A percentile compares a stretch with the other conserved stretches of the same genome.
These are phyloP conservation scores for Narthecium ossifragum DNA, from an alignment of 106 monocot genomes.

Conservation along the genomic window DNA sequence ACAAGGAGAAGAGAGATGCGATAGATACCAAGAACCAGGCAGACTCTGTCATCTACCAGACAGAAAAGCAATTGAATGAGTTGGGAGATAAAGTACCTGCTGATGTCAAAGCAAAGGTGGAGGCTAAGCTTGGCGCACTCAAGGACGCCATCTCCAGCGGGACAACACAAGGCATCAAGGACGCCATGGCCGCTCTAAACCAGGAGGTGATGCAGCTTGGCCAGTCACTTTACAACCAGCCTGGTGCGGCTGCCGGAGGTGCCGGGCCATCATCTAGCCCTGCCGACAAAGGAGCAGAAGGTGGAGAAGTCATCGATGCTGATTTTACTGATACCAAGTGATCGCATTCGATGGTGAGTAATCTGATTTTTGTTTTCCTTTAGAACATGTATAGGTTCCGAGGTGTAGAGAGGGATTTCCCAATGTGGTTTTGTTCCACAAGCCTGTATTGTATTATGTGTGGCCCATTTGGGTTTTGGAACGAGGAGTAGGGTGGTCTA, in stretches of 20 bases:
- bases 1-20: constrained; percentile 86
- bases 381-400: no score
- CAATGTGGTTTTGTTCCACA: no score
- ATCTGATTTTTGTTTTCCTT: no score
- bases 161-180: constrained; percentile 62
- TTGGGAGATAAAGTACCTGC: constrained; percentile 75
- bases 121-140: constrained; percentile 65
- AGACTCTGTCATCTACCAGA: constrained; percentile 74
- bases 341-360: no score
- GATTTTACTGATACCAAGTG: not conserved
- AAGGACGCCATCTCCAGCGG: constrained; percentile 62
- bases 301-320: constrained; percentile 21
- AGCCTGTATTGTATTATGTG: no score
- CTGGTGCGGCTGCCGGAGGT: constrained; percentile 36
- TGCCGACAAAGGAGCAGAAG: constrained; percentile 29
- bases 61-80: constrained; percentile 88
- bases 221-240: constrained; percentile 79
- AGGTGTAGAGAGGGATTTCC: no score
- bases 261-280: constrained; percentile 15
- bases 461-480: no score
- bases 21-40: constrained; percentile 93
- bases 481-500: no score
- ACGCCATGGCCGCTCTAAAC: constrained; percentile 63
- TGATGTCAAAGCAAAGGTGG: constrained; percentile 70
- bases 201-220: constrained; percentile 93